Percentiles rank a stretch among this genome's conserved stretches.
Evolutionary conservation across 441 rosid genomes (phyloP).

Genomic region (Lepidium campestre): DNA sequence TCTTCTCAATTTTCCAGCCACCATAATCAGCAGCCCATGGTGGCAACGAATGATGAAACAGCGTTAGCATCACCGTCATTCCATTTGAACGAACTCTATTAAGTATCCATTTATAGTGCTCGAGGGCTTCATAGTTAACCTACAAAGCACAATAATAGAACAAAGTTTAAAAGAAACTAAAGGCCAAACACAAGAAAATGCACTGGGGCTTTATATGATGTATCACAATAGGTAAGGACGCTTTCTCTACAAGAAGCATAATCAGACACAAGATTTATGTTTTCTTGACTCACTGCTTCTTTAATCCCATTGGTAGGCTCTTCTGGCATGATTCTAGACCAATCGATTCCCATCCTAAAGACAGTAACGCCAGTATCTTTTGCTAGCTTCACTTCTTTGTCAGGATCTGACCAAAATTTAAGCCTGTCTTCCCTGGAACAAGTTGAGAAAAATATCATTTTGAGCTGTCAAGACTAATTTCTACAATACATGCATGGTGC

Average conservation of each 20-base stretch:
- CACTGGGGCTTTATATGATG: background rate
- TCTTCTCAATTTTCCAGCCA: constrained; percentile 97
- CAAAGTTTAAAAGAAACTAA: background rate
- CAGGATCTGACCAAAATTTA: constrained; percentile 98
- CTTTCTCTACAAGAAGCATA: constrained; percentile 5
- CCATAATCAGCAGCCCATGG: constrained; percentile 98
- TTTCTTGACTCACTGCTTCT: constrained; percentile 54
- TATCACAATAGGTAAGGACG: background rate
- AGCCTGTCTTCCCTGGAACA: constrained; percentile 78
- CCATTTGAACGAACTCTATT: constrained; percentile 68
- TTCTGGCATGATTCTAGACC: constrained; percentile 78
- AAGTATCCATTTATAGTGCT: constrained; percentile 88
- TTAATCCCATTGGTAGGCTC: constrained; percentile 74
- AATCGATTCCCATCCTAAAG: constrained; percentile 93
- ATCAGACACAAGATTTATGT: constrained; percentile 2
- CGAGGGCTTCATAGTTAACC: constrained; percentile 90
- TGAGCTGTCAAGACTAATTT: constrained; percentile 14
- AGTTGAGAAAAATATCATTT: constrained; percentile 20
- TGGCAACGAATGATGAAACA: constrained; percentile 95
- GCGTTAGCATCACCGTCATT: constrained; percentile 95
- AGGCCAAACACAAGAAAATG: background rate
- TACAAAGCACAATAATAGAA: constrained; percentile 23
- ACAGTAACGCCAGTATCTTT: constrained; percentile 77
- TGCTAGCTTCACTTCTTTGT: constrained; percentile 77
- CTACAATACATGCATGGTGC: background rate